phyloP scores from a whole-genome alignment of 352 stramenopile species.

The Phytophthora tentaculata region DNA sequence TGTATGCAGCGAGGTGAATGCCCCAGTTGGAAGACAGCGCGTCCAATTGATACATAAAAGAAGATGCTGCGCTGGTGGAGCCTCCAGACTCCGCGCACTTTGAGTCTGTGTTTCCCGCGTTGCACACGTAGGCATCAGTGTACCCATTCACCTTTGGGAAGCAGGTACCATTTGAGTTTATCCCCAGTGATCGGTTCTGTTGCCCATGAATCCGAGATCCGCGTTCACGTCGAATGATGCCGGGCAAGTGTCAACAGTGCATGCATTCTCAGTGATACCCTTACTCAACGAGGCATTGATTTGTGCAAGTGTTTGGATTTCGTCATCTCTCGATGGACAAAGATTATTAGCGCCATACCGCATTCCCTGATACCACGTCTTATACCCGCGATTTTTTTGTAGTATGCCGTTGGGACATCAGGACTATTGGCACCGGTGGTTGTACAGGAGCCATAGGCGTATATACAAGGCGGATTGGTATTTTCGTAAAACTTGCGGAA shows the following conservation, averaged over 20 bases:
- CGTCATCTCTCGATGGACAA: slow-evolving; percentile 25
- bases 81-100: slow-evolving; percentile 35
- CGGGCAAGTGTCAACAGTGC: slow-evolving; percentile 41
- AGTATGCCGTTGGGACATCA: slow-evolving; percentile 43
- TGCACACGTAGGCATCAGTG: slow-evolving; percentile 56
- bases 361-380: slow-evolving; percentile 65
- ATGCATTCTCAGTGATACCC: slow-evolving; percentile 55
- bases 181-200: slow-evolving; percentile 30
- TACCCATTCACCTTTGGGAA: slow-evolving; percentile 54
- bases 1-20: slow-evolving; percentile 80
- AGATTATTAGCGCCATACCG: slow-evolving; percentile 64
- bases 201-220: slow-evolving; percentile 38
- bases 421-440: slow-evolving; percentile 49
- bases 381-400: slow-evolving; percentile 27
- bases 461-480: slow-evolving; percentile 8
- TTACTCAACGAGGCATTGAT: slow-evolving; percentile 29
- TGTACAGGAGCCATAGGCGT: slow-evolving; percentile 15
- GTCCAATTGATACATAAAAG: slow-evolving; percentile 61
- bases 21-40: slow-evolving; percentile 91
- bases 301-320: slow-evolving; percentile 18
- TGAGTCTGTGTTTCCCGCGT: slow-evolving; percentile 36
- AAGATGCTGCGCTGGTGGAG: slow-evolving; percentile 36
- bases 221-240: slow-evolving; percentile 54
- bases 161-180: background rate
- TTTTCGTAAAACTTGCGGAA: slow-evolving; percentile 43